phyloP scores from a whole-genome alignment of 495 filamentous ascomycete genomes.

The Elasticomyces elasticus region DNA sequence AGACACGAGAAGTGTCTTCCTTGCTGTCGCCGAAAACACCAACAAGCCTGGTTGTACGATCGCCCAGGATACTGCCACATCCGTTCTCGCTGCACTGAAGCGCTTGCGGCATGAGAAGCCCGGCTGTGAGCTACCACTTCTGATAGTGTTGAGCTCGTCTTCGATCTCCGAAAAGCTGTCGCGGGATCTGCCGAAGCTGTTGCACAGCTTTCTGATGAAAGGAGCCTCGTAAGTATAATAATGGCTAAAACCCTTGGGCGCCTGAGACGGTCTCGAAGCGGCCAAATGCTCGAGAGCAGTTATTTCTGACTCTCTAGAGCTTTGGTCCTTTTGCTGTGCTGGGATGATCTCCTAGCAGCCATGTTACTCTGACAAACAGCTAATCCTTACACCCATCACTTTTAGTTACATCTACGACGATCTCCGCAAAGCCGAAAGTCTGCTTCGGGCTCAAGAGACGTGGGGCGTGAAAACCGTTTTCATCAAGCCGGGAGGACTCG shows the following conservation, averaged over 20 bases:
- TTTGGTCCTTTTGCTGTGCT: too few relatives aligned
- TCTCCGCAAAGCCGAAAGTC: slow-evolving; percentile 29
- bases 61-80: slow-evolving; percentile 27
- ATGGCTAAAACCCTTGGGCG: too few relatives aligned
- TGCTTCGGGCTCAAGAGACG: slow-evolving; percentile 30
- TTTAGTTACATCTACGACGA: slow-evolving; percentile 34
- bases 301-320: too few relatives aligned
- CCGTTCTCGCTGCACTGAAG: slow-evolving; percentile 30
- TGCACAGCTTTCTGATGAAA: too few relatives aligned
- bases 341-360: too few relatives aligned
- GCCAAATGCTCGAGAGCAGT: too few relatives aligned
- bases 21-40: slow-evolving; percentile 30
- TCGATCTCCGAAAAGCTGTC: slow-evolving; percentile 31
- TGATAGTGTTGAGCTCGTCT: slow-evolving; percentile 35
- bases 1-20: slow-evolving; percentile 30
- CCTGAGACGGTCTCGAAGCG: too few relatives aligned
- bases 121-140: slow-evolving; percentile 23
- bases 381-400: slow-evolving; percentile 26
- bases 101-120: slow-evolving; percentile 8
- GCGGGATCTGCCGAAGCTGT: slow-evolving; percentile 22
- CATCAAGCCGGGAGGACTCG: slow-evolving; percentile 38
- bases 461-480: slow-evolving; percentile 33
- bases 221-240: too few relatives aligned
- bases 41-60: slow-evolving; percentile 33
- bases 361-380: slow-evolving; percentile 1